These are phyloP conservation scores for Thalia dealbata DNA, from an alignment of 176 grass and related monocot genomes.

Conservation along the genomic window DNA sequence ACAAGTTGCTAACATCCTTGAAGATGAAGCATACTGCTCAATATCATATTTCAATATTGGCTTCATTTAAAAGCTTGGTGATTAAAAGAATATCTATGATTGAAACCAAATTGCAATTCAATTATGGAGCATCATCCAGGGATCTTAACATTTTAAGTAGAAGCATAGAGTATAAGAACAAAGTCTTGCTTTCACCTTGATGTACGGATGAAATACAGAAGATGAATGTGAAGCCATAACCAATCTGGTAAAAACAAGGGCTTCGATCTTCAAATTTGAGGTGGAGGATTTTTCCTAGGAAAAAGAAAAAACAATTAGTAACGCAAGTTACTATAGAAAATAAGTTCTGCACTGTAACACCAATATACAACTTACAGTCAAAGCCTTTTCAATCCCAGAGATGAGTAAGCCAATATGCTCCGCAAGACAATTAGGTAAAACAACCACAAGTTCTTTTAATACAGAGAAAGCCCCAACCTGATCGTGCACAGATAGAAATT, in stretches of 20 bases:
- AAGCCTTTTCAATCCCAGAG: constrained; percentile 96
- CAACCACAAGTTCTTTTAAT: constrained; percentile 91
- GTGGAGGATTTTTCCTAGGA: constrained; percentile 90
- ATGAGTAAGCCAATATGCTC: constrained; percentile 95
- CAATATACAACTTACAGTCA: constrained; percentile 60
- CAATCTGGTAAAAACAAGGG: constrained; percentile 85
- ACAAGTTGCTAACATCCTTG: background rate
- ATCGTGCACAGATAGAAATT: background rate
- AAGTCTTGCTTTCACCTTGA: constrained; percentile 42
- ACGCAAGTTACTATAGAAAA: background rate
- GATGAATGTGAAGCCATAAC: constrained; percentile 94
- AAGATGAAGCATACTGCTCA: background rate
- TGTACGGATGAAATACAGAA: constrained; percentile 91
- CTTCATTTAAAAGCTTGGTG: background rate
- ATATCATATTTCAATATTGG: background rate
- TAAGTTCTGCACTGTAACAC: background rate
- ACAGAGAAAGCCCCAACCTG: constrained; percentile 94
- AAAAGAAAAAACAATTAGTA: constrained; percentile 25
- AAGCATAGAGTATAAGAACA: background rate
- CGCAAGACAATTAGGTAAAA: constrained; percentile 82
- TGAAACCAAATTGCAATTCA: background rate
- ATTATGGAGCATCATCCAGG: background rate
- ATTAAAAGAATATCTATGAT: background rate
- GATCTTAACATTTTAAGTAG: background rate
- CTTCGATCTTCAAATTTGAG: constrained; percentile 97